Evolutionary conservation across 306 rosid genomes (phyloP).

Genomic region (Albizia julibrissin): DNA sequence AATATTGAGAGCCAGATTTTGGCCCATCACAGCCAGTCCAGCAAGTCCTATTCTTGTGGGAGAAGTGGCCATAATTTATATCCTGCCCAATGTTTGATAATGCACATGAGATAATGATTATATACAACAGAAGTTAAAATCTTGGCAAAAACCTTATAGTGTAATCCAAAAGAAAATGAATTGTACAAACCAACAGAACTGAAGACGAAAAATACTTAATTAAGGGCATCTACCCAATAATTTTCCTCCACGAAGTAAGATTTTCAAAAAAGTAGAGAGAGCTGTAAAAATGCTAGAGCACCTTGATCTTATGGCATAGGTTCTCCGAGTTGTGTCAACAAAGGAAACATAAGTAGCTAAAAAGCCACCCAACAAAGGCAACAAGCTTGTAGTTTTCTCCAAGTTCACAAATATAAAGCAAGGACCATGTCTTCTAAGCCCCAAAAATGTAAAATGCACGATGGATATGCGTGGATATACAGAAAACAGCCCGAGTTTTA

Average conservation of each 20-base stretch:
- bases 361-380: slow-evolving; percentile 12
- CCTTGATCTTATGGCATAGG: background rate
- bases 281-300: slow-evolving; percentile 15
- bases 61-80: slow-evolving; percentile 52
- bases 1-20: slow-evolving; percentile 88
- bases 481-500: slow-evolving; percentile 3
- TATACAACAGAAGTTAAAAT: background rate
- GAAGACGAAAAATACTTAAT: slow-evolving; percentile 11
- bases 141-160: background rate
- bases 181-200: background rate
- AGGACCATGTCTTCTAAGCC: background rate
- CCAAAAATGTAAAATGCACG: background rate
- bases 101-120: slow-evolving; percentile 12
- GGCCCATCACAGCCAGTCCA: slow-evolving; percentile 96
- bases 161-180: slow-evolving; percentile 5
- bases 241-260: background rate
- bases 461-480: background rate
- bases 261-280: background rate
- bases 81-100: slow-evolving; percentile 46
- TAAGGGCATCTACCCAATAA: background rate
- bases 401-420: slow-evolving; percentile 26
- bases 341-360: background rate
- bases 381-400: background rate
- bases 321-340: background rate
- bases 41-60: slow-evolving; percentile 84